Conservation (phyloP, 2,329 filamentous ascomycete species). For the Trichoderma endophyticum region DNA sequence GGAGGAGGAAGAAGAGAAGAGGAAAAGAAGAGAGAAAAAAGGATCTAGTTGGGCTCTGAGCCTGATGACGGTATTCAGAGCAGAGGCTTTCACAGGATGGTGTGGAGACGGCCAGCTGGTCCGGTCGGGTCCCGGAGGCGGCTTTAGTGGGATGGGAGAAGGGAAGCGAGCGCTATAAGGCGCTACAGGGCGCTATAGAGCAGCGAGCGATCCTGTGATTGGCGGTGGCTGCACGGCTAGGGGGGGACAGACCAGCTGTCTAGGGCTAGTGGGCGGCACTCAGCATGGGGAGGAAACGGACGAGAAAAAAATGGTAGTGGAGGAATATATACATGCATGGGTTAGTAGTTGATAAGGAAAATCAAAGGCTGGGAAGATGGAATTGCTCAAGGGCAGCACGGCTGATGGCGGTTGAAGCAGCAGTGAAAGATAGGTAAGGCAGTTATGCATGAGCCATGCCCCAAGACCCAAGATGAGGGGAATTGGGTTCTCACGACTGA, state of each 20-base stretch:
- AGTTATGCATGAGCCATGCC: slow-evolving; percentile 11
- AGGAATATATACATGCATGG: not conserved
- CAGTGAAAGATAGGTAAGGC: not conserved
- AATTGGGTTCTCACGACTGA: slow-evolving; percentile 11
- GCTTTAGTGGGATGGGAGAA: slow-evolving; percentile 1
- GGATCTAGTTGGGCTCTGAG: slow-evolving; percentile 22
- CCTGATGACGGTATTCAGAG: slow-evolving; percentile 28
- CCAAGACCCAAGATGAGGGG: slow-evolving; percentile 7
- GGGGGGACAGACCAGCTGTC: slow-evolving; percentile 1
- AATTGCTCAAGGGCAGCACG: not conserved
- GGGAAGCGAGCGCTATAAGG: not conserved
- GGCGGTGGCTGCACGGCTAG: slow-evolving; percentile 8
- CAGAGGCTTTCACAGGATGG: slow-evolving; percentile 16
- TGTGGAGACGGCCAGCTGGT: slow-evolving; percentile 20
- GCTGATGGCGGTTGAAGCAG: not conserved
- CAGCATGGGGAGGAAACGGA: not conserved
- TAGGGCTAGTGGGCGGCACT: slow-evolving; percentile 13
- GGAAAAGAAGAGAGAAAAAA: not conserved
- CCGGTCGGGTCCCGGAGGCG: slow-evolving; percentile 11
- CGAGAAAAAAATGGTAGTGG: not conserved
- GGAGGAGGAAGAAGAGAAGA: not conserved
- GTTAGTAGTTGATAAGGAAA: not conserved
- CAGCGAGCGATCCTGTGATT: not conserved
- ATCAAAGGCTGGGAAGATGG: not conserved
- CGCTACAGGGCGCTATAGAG: slow-evolving; percentile 6